Conservation (phyloP, 2,329 filamentous ascomycete species). For the Stromatinia cepivora region DNA sequence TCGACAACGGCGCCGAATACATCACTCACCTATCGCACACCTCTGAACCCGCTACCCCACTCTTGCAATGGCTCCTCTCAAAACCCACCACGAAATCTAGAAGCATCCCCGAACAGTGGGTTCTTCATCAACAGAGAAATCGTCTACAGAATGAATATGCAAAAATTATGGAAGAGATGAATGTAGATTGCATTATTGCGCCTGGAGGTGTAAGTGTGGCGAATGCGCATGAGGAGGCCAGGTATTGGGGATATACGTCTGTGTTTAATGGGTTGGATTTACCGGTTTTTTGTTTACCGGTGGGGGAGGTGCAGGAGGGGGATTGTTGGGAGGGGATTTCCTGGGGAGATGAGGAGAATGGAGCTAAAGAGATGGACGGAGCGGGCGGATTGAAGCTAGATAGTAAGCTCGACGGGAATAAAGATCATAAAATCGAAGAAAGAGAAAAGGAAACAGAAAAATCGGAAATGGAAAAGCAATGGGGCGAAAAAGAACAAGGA, state of each 20-base stretch:
- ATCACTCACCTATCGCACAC: conserved; percentile 24
- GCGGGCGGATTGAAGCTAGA: too few relatives aligned
- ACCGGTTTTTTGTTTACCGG: conserved; percentile 20
- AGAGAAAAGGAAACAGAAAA: background rate
- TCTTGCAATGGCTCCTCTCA: conserved; percentile 32
- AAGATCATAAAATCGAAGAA: too few relatives aligned
- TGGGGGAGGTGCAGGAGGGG: conserved; percentile 1
- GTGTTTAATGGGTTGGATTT: conserved; percentile 28
- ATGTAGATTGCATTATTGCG: conserved; percentile 24
- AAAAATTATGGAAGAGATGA: conserved; percentile 31
- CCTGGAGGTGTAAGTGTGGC: conserved; percentile 23
- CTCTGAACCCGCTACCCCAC: conserved; percentile 27
- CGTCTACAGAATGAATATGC: conserved; percentile 32
- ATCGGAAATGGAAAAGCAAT: background rate
- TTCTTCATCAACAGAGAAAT: conserved; percentile 38
- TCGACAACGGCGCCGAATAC: conserved; percentile 30
- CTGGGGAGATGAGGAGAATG: too few relatives aligned
- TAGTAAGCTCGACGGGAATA: too few relatives aligned
- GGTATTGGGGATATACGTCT: conserved; percentile 28
- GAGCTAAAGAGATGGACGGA: too few relatives aligned
- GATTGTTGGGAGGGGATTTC: conserved; percentile 3
- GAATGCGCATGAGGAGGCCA: conserved; percentile 19
- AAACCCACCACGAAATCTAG: background rate
- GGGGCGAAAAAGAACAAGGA: background rate
- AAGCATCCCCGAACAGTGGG: background rate